Conservation (phyloP, 768 basidiomycete species). For the Serpula lacrymans region DNA sequence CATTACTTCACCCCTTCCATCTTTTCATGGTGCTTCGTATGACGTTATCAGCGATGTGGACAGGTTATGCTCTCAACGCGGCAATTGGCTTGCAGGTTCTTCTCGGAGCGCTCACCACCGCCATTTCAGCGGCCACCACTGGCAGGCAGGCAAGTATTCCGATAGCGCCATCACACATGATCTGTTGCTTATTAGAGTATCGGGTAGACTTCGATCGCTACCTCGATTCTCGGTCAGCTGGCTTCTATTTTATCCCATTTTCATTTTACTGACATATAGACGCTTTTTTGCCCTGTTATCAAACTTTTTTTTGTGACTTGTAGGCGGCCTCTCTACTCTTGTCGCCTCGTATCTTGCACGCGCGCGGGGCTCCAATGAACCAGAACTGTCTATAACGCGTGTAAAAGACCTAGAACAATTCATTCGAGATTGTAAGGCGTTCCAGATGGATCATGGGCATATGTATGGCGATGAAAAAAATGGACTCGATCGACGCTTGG, state of each 20-base stretch:
- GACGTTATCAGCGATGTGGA: constrained; percentile 24
- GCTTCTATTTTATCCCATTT: background rate
- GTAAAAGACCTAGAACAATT: constrained; percentile 64
- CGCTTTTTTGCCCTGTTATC: too few species aligned
- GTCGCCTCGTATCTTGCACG: constrained; percentile 73
- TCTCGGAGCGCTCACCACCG: constrained; percentile 66
- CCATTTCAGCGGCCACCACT: constrained; percentile 47
- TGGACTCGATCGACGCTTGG: constrained; percentile 8
- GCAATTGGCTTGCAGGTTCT: constrained; percentile 64
- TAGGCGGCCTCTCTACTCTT: constrained; percentile 65
- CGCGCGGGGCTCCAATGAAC: constrained; percentile 66
- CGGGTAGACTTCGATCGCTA: constrained; percentile 39
- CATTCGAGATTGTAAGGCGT: constrained; percentile 57
- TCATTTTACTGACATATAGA: background rate
- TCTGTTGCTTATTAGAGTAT: too few species aligned
- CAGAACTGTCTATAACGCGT: constrained; percentile 55
- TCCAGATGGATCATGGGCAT: constrained; percentile 56
- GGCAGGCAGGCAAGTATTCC: constrained; percentile 37
- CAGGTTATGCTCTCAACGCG: constrained; percentile 33
- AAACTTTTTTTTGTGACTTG: too few species aligned
- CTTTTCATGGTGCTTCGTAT: too few species aligned
- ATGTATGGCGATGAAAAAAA: constrained; percentile 11
- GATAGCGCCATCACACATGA: background rate
- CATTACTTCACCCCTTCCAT: too few species aligned
- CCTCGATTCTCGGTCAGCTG: constrained; percentile 35